Percentiles rank a stretch among this genome's conserved stretches.
phyloP scores from a whole-genome alignment of 2,329 filamentous ascomycete species.

The Monosporascus sp. region DNA sequence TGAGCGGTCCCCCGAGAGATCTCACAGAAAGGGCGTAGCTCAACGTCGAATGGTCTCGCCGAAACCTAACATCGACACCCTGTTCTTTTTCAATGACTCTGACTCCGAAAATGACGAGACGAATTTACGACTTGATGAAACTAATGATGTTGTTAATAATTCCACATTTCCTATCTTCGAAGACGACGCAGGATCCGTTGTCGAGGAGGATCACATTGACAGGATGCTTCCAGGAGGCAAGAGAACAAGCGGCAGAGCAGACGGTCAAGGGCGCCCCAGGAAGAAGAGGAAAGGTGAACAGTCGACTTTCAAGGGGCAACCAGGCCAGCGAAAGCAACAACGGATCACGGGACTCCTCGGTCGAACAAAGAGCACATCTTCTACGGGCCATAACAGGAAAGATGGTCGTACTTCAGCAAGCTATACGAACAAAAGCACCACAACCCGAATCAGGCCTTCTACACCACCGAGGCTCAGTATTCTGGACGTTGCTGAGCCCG shows the following conservation, averaged over 20 bases:
- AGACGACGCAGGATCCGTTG: slow-evolving; percentile 32
- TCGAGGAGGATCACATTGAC: slow-evolving; percentile 50
- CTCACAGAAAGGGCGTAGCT: slow-evolving; percentile 43
- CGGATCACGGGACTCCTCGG: slow-evolving; percentile 23
- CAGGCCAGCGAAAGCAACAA: slow-evolving; percentile 20
- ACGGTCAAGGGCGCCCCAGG: slow-evolving; percentile 17
- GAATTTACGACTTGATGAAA: slow-evolving; percentile 15
- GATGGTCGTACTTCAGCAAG: not conserved
- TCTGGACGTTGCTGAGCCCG: slow-evolving; percentile 49
- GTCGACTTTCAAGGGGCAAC: slow-evolving; percentile 23
- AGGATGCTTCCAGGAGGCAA: slow-evolving; percentile 42
- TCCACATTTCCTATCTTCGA: slow-evolving; percentile 16
- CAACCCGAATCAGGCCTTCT: slow-evolving; percentile 1
- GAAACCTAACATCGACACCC: slow-evolving; percentile 19
- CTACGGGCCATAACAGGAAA: not conserved
- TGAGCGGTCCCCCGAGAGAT: slow-evolving; percentile 31
- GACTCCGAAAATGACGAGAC: slow-evolving; percentile 38
- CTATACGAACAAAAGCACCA: slow-evolving; percentile 8
- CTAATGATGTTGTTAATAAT: slow-evolving; percentile 3
- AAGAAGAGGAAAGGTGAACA: slow-evolving; percentile 28
- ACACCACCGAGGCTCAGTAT: slow-evolving; percentile 50
- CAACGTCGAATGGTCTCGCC: slow-evolving; percentile 33
- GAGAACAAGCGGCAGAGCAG: slow-evolving; percentile 26
- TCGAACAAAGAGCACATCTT: slow-evolving; percentile 12
- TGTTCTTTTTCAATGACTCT: slow-evolving; percentile 41